phyloP scores from a whole-genome alignment of 2,329 filamentous ascomycete species.

The Calonectria fujianensis region DNA sequence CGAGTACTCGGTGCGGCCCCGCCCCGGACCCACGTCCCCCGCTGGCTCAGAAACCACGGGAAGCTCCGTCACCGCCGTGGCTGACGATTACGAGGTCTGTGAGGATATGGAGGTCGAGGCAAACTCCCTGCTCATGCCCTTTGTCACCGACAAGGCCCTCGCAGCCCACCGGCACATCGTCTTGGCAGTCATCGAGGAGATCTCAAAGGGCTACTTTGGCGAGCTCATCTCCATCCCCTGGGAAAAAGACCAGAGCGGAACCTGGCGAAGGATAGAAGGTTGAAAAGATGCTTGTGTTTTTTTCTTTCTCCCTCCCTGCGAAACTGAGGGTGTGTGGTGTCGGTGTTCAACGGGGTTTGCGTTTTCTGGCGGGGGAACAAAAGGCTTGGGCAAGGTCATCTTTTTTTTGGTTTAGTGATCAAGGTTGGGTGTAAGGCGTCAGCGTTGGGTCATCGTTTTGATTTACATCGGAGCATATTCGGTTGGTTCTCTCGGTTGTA shows the following conservation, averaged over 20 bases:
- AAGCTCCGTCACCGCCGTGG: slow-evolving; percentile 51
- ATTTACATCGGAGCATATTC: background rate
- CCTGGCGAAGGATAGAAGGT: slow-evolving; percentile 13
- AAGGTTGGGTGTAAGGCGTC: background rate
- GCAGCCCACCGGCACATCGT: slow-evolving; percentile 57
- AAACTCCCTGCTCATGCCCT: slow-evolving; percentile 61
- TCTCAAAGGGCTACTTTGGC: slow-evolving; percentile 53
- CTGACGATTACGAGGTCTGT: slow-evolving; percentile 59
- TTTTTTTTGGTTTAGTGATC: background rate
- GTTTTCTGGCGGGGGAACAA: background rate
- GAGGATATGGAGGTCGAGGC: slow-evolving; percentile 59
- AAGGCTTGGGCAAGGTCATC: background rate
- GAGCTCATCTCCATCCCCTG: slow-evolving; percentile 20
- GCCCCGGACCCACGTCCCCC: slow-evolving; percentile 49
- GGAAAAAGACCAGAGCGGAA: slow-evolving; percentile 17
- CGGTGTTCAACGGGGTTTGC: background rate
- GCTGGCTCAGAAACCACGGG: slow-evolving; percentile 54
- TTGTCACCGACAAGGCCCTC: slow-evolving; percentile 57
- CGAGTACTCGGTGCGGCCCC: slow-evolving; percentile 58
- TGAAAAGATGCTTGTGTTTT: background rate
- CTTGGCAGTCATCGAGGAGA: slow-evolving; percentile 57
- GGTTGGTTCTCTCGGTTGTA: background rate
- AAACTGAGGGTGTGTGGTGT: no score
- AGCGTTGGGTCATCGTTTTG: background rate
- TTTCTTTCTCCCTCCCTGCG: background rate